Evolutionary conservation across 352 stramenopile species (phyloP).

Genomic region (Globisporangium solare): DNA sequence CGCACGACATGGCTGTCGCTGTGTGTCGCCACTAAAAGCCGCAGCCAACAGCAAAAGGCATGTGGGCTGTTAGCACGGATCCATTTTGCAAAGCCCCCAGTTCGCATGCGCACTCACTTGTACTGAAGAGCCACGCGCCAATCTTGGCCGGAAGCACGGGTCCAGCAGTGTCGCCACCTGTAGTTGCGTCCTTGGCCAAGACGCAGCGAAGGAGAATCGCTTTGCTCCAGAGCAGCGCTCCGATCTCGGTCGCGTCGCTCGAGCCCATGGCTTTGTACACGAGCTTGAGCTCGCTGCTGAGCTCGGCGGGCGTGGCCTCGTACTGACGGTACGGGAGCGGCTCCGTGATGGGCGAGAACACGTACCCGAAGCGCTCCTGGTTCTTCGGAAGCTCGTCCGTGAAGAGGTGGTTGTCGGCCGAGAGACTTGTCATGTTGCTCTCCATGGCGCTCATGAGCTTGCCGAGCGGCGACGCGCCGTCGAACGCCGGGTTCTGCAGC

Average conservation of each 20-base stretch:
- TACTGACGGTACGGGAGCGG: slow-evolving; percentile 51
- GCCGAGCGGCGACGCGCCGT: slow-evolving; percentile 33
- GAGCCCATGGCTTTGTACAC: slow-evolving; percentile 68
- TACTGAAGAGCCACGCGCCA: slow-evolving; percentile 72
- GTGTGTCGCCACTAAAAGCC: slow-evolving; percentile 62
- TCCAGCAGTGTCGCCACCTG: not conserved
- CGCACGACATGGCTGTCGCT: slow-evolving; percentile 56
- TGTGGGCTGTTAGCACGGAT: slow-evolving; percentile 3
- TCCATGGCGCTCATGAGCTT: slow-evolving; percentile 71
- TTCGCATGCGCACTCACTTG: slow-evolving; percentile 40
- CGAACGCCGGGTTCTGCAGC: slow-evolving; percentile 9
- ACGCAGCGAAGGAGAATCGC: slow-evolving; percentile 56
- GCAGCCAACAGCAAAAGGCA: slow-evolving; percentile 8
- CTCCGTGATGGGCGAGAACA: slow-evolving; percentile 75
- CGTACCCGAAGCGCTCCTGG: slow-evolving; percentile 79
- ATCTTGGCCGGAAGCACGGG: slow-evolving; percentile 45
- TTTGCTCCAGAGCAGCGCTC: slow-evolving; percentile 65
- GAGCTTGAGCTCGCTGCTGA: slow-evolving; percentile 43
- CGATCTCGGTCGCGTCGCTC: slow-evolving; percentile 41
- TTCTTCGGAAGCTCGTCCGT: slow-evolving; percentile 27
- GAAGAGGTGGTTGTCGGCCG: slow-evolving; percentile 59
- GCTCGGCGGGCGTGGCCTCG: slow-evolving; percentile 48
- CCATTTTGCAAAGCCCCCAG: slow-evolving; percentile 3
- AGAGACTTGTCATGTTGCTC: slow-evolving; percentile 66
- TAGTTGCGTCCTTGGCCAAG: slow-evolving; percentile 23